Conservation (phyloP, 805 yeast species). For the Candida lessepsii region DNA sequence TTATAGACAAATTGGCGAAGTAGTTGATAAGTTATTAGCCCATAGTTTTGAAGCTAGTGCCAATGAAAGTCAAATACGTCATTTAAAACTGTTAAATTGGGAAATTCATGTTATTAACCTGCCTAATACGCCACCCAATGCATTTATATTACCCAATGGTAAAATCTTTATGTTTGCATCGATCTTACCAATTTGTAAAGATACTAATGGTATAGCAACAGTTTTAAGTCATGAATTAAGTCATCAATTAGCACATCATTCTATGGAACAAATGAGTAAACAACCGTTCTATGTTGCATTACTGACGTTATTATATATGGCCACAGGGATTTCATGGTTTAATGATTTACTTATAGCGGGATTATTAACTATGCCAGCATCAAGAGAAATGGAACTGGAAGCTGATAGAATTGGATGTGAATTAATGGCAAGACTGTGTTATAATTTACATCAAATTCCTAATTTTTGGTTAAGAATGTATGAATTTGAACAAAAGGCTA, state of each 20-base stretch:
- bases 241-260: slow-evolving; percentile 90
- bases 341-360: slow-evolving; percentile 55
- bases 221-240: slow-evolving; percentile 92
- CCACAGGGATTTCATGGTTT: slow-evolving; percentile 59
- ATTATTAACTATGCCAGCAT: slow-evolving; percentile 73
- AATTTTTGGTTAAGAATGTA: slow-evolving; percentile 83
- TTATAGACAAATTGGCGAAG: slow-evolving; percentile 50
- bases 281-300: slow-evolving; percentile 67
- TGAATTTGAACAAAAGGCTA: slow-evolving; percentile 24
- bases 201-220: slow-evolving; percentile 93
- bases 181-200: slow-evolving; percentile 71
- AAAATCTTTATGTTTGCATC: slow-evolving; percentile 86
- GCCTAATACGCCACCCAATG: slow-evolving; percentile 82
- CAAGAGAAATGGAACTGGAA: slow-evolving; percentile 92
- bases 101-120: slow-evolving; percentile 69
- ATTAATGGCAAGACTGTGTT: slow-evolving; percentile 90
- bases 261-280: slow-evolving; percentile 76
- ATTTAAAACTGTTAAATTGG: slow-evolving; percentile 58
- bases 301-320: slow-evolving; percentile 51
- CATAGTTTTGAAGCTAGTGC: slow-evolving; percentile 46
- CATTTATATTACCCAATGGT: slow-evolving; percentile 95
- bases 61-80: slow-evolving; percentile 35
- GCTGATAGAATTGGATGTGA: slow-evolving; percentile 94
- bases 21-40: slow-evolving; percentile 64
- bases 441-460: slow-evolving; percentile 70